A percentile compares a stretch with the other conserved stretches of the same genome.
phyloP scores from a whole-genome alignment of 2,329 filamentous ascomycete species.

The Madurella mycetomatis region DNA sequence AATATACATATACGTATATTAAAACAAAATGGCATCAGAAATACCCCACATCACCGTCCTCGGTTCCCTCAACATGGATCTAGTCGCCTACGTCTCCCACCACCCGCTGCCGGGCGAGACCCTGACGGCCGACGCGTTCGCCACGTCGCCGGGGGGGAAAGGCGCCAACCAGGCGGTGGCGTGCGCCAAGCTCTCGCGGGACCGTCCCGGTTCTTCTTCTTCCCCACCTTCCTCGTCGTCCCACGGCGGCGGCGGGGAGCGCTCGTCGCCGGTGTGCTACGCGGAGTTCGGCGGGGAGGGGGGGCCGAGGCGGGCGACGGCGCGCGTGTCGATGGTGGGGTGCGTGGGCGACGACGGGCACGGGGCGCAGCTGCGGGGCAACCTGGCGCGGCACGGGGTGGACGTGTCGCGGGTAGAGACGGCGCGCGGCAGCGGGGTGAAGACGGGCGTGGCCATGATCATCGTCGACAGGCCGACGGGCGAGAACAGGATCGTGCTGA shows the following conservation, averaged over 20 bases:
- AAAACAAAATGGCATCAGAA: constrained; percentile 18
- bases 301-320: constrained; percentile 26
- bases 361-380: constrained; percentile 53
- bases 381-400: constrained; percentile 58
- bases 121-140: constrained; percentile 72
- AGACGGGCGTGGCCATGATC: constrained; percentile 70
- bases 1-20: not conserved
- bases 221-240: constrained; percentile 30
- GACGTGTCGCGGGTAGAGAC: constrained; percentile 33
- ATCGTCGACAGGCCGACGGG: constrained; percentile 68
- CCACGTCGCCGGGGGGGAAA: constrained; percentile 82
- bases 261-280: not conserved
- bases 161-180: constrained; percentile 94
- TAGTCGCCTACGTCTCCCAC: constrained; percentile 81
- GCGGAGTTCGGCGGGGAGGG: not conserved
- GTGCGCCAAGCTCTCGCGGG: constrained; percentile 72
- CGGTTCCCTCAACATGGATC: constrained; percentile 91
- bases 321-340: constrained; percentile 64
- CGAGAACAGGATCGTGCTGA: constrained; percentile 73
- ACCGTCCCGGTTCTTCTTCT: constrained; percentile 34
- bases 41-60: constrained; percentile 67
- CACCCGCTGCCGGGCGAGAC: constrained; percentile 85
- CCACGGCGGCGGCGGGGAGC: not conserved
- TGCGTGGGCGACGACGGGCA: constrained; percentile 68
- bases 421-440: constrained; percentile 38